Evolutionary conservation across 192 early-diverging fungal species (phyloP).

Genomic region (Backusella macrospora): DNA sequence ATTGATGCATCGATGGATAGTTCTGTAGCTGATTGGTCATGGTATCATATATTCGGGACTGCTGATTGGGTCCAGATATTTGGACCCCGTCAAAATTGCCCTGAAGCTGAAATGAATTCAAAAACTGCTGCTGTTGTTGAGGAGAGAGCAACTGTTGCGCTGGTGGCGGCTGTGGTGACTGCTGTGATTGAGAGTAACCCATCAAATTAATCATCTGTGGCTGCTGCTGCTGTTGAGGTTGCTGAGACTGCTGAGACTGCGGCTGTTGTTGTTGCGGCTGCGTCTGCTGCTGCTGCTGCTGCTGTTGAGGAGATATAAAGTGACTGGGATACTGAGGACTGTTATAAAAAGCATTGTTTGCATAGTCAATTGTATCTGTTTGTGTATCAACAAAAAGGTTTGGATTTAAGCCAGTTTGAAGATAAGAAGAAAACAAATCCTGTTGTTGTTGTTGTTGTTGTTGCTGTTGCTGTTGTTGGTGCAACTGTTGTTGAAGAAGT

Average conservation of each 20-base stretch:
- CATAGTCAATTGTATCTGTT: constrained; percentile 11
- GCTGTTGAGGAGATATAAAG: neutral
- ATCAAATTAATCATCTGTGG: constrained; percentile 2
- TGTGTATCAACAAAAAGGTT: constrained; percentile 2
- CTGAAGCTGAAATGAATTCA: constrained; percentile 8
- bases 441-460: neutral
- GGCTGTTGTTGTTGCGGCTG: neutral
- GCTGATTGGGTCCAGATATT: constrained; percentile 24
- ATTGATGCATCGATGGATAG: constrained; percentile 14
- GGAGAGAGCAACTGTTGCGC: neutral
- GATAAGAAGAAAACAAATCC: constrained; percentile 11
- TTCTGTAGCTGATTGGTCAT: constrained; percentile 12
- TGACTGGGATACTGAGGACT: constrained; percentile 18
- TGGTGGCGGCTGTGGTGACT: neutral
- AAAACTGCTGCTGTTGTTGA: neutral
- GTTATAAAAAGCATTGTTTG: constrained; percentile 10
- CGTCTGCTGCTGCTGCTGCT: neutral
- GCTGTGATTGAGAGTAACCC: neutral
- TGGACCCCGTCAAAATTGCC: constrained; percentile 26
- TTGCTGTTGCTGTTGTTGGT: neutral
- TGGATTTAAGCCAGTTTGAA: neutral
- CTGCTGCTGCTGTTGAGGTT: neutral
- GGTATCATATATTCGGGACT: constrained; percentile 16
- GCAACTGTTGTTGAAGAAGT: neutral
- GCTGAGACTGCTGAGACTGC: neutral